phyloP scores from a whole-genome alignment of 2,329 filamentous ascomycete genomes.

The Stemphylium lycopersici region DNA sequence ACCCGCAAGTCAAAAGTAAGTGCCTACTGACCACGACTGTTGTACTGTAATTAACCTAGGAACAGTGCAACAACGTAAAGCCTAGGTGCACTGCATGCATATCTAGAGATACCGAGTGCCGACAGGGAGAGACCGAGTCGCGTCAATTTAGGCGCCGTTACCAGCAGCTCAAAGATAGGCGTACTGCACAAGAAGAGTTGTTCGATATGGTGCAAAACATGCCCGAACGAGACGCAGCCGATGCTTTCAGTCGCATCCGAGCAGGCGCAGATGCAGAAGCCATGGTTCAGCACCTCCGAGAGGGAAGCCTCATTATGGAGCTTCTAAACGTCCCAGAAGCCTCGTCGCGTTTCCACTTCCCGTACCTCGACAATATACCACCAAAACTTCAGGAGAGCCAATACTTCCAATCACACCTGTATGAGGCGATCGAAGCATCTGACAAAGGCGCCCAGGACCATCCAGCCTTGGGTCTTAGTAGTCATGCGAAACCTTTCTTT shows the following conservation, averaged over 20 bases:
- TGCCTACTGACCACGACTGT: neutral
- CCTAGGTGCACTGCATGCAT: conserved; percentile 16
- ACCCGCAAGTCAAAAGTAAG: conserved; percentile 17
- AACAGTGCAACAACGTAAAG: conserved; percentile 14
- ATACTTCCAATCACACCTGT: conserved; percentile 17
- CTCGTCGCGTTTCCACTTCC: conserved; percentile 22
- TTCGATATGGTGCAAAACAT: conserved; percentile 13
- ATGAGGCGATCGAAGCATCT: conserved; percentile 7
- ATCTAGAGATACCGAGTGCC: conserved; percentile 9
- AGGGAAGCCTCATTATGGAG: conserved; percentile 19
- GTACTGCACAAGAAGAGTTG: conserved; percentile 18
- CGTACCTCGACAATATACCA: conserved; percentile 15
- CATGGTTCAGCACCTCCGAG: conserved; percentile 17
- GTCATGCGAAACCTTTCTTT: conserved; percentile 23
- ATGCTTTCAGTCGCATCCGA: conserved; percentile 21
- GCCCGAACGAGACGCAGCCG: conserved; percentile 17
- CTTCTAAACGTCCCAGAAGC: conserved; percentile 19
- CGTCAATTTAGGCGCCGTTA: conserved; percentile 15
- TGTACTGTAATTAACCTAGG: neutral
- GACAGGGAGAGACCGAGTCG: conserved; percentile 7
- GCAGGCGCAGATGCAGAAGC: conserved; percentile 17
- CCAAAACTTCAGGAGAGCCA: conserved; percentile 8
- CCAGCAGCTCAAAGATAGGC: conserved; percentile 9
- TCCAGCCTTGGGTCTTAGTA: neutral
- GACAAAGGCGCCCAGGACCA: neutral